Evolutionary conservation across 352 stramenopile species (phyloP).

Genomic region (Globisporangium rhizosaccharum): DNA sequence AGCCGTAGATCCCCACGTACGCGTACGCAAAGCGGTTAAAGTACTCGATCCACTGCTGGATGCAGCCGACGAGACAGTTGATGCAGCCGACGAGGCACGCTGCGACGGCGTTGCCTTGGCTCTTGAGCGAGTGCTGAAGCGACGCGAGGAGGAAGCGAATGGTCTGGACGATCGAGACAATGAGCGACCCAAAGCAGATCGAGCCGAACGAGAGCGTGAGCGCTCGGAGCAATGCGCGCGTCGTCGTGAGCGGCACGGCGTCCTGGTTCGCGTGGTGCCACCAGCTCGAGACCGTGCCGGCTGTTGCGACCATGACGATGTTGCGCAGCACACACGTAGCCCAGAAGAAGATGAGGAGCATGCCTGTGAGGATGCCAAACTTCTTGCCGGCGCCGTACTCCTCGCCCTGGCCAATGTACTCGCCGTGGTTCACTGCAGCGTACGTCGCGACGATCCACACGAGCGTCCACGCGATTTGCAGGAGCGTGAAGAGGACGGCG

Average conservation of each 20-base stretch:
- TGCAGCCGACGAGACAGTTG: constrained; percentile 45
- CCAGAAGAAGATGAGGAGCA: constrained; percentile 66
- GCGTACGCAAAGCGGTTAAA: constrained; percentile 75
- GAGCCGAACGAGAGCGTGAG: constrained; percentile 83
- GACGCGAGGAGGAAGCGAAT: constrained; percentile 41
- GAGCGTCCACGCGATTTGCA: constrained; percentile 69
- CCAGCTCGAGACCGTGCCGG: constrained; percentile 86
- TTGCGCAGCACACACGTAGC: constrained; percentile 61
- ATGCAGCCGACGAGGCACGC: constrained; percentile 40
- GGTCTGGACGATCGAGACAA: constrained; percentile 63
- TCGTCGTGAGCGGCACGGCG: constrained; percentile 26
- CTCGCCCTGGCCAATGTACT: constrained; percentile 32
- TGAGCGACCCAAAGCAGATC: constrained; percentile 80
- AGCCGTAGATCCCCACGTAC: constrained; percentile 71
- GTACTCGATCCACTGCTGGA: constrained; percentile 60
- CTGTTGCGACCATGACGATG: constrained; percentile 75
- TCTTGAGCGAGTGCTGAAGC: constrained; percentile 31
- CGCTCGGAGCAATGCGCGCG: constrained; percentile 42
- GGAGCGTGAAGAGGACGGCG: constrained; percentile 54
- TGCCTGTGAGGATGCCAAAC: constrained; percentile 29
- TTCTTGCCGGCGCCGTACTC: constrained; percentile 32
- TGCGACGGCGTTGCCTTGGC: constrained; percentile 51
- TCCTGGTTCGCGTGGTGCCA: constrained; percentile 54
- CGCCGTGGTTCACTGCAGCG: constrained; percentile 46
- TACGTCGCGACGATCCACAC: constrained; percentile 74